Base-by-base conservation (phyloP, 495 filamentous ascomycete species). In the Daldinia bambusicola region DNA sequence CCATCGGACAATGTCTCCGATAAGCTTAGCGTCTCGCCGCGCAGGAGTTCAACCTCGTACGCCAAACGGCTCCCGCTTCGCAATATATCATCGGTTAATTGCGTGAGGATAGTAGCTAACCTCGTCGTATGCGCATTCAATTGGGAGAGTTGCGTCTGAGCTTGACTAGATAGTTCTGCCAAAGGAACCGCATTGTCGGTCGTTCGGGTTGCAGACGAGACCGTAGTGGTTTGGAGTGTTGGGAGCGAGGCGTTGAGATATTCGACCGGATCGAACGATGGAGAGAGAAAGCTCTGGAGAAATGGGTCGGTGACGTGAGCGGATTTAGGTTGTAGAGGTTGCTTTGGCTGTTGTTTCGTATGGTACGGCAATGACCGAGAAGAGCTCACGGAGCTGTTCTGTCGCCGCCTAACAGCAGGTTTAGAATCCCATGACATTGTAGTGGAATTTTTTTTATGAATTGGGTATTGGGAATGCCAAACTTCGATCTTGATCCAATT, bases 71-170 rank as follows among this genome's bases (percentile, higher is more conserved):
- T 89, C 22, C 93, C 91, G 69, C 92, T 90, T 52, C 95, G 88
- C 18, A 99, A 83, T 66, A 99, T 98, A 70, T 98, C 95, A 75
- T 98, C 95, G 13, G 95, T 98, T 62, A 98, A 84, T 63, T 91
- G 89, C 34, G 93, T 97, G 26, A 99, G 86, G 36, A 87, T 91
- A 45, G 83, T 90, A n/a, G 94, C 93, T 13, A 97, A 84, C 20
- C 93, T 86, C 14, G 92, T 89, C 13, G 92, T 95, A 77, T 97
- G 93, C 10, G 94, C 91, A 71, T 91, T 93, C 70, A 98, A 88
- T 66, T 95, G 90, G 2, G 94, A 92, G 60, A 98, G 87, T 34
- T 94, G 84, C 2, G 90, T 88, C 75, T 98, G 94, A 43, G 94
- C 91, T 74, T 93, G 92, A 1, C 90, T 82, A 12, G 92, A 92